Evolutionary conservation across 2,329 filamentous ascomycete species (phyloP), one percentile per base, ranked within the genome.

Genomic region (Elsinoe fawcettii): DNA sequence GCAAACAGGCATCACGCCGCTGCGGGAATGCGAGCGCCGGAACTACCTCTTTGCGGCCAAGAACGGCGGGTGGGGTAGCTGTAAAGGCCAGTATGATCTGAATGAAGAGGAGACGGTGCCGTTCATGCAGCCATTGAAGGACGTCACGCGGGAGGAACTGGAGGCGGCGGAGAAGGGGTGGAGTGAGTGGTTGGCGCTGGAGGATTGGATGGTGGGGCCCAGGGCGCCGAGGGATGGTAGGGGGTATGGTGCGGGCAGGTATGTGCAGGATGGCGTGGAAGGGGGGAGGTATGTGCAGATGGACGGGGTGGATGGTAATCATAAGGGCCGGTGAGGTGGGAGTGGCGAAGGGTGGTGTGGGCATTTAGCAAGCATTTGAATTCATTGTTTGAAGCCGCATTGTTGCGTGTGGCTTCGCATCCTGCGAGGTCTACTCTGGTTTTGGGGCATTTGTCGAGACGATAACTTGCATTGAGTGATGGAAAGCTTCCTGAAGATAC

Each of bases 41-140:
- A 99, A 99, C 69, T 99, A 93, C 69, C 80, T 99, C 32, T 97
- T 97, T 69, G 89, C 92, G 0, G 89, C 91, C 11, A 99, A 97
- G 75, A 93, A 89, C 67, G 87, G 88, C 23, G 89, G 83, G 53
- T 97, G 93, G 92, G 79, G 90, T 18, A 84, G 82, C 55, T 90
- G 96, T 66, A 97, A 96, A 74, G 81, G 84, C 58, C 85, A 89
- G 64, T 99, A 97, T 72, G 93, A 97, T 70, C 90, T 92, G 78
- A 66, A 63, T 20, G 54, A 60, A 11, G 81, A 90, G 56, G 90
- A 97, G 74, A 87, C 82, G 1, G 82, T 96, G 1, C 93, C 93
- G 0, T 97, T 95, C 69, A 75, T 97, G 64, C 84, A 85, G 63
- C 90, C 92, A 3, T 74, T 96, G n/a, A 84, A 87, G 65, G 82